Evolutionary conservation across 1,139 yeast genomes (phyloP).

Genomic region (Torulaspora pretoriensis): DNA sequence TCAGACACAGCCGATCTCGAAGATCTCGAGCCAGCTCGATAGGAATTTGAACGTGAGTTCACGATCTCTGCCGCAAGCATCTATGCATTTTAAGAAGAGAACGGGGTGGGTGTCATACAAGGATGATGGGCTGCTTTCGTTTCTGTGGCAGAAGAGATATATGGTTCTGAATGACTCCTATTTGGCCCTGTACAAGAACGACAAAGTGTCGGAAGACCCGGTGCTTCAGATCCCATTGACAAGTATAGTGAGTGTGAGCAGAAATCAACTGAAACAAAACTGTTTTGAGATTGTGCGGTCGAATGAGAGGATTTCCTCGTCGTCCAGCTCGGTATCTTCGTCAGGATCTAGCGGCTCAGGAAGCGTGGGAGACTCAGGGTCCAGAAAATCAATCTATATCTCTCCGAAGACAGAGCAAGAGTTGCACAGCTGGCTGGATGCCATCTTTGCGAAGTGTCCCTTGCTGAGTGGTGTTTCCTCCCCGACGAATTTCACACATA

Average conservation of each 20-base stretch:
- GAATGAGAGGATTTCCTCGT: slow-evolving; percentile 30
- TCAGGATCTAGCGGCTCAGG: slow-evolving; percentile 17
- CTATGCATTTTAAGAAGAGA: slow-evolving; percentile 30
- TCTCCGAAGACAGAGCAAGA: slow-evolving; percentile 78
- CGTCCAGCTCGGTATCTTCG: slow-evolving; percentile 20
- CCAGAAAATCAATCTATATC: slow-evolving; percentile 63
- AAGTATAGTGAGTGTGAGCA: slow-evolving; percentile 53
- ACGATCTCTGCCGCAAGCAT: slow-evolving; percentile 30
- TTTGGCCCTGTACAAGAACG: slow-evolving; percentile 71
- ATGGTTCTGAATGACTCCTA: slow-evolving; percentile 72
- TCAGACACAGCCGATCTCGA: slow-evolving; percentile 34
- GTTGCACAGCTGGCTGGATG: slow-evolving; percentile 86
- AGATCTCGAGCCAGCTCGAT: slow-evolving; percentile 26
- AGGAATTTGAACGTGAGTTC: slow-evolving; percentile 17
- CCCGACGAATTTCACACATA: slow-evolving; percentile 76
- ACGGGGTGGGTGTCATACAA: slow-evolving; percentile 87
- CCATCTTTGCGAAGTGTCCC: slow-evolving; percentile 83
- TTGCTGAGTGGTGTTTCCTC: slow-evolving; percentile 72
- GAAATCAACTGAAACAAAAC: slow-evolving; percentile 63
- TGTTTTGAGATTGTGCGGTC: slow-evolving; percentile 73
- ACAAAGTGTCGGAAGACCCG: slow-evolving; percentile 44
- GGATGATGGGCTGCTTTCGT: slow-evolving; percentile 83
- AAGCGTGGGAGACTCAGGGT: slow-evolving; percentile 18
- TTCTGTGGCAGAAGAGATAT: slow-evolving; percentile 88
- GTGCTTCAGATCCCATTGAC: slow-evolving; percentile 52